Percentiles rank a stretch among this genome's conserved stretches.
These are phyloP conservation scores for Penicillium rolfsii DNA, from an alignment of 2,329 filamentous ascomycete species.

Conservation along the genomic window DNA sequence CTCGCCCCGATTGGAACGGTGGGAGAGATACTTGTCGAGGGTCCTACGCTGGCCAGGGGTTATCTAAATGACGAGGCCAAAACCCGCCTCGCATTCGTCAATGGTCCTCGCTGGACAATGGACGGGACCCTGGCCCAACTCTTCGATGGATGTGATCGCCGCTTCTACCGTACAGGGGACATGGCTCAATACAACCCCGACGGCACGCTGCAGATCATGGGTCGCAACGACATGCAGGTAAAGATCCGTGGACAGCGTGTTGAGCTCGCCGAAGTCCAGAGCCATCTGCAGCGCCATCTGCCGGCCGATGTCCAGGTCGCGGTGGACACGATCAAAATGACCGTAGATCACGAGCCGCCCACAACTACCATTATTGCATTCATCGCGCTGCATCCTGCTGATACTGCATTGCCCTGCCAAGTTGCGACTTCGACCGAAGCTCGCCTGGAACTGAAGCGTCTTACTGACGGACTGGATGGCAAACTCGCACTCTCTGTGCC, in stretches of 20 bases:
- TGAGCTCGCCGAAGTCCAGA: constrained; percentile 40
- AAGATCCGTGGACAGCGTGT: constrained; percentile 42
- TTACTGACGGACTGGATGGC: not conserved
- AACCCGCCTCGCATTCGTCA: not conserved
- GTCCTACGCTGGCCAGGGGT: not conserved
- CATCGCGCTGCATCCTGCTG: not conserved
- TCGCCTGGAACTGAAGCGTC: not conserved
- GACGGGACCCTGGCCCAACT: not conserved
- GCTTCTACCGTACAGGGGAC: not conserved
- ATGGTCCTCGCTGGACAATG: not conserved
- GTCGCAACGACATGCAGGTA: constrained; percentile 40
- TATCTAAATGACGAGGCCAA: constrained; percentile 18
- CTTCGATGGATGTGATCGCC: not conserved
- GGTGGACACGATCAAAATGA: not conserved
- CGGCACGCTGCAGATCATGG: constrained; percentile 35
- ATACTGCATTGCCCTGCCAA: not conserved
- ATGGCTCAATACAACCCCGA: constrained; percentile 15
- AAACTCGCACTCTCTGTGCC: not conserved
- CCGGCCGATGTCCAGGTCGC: not conserved
- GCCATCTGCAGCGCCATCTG: constrained; percentile 9
- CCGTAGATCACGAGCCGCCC: not conserved
- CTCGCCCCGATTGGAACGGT: not conserved
- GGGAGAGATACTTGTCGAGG: not conserved
- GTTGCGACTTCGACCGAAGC: not conserved
- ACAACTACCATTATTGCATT: not conserved